Conservation (phyloP, 2,329 filamentous ascomycete genomes). For the Phialophora expanda region DNA sequence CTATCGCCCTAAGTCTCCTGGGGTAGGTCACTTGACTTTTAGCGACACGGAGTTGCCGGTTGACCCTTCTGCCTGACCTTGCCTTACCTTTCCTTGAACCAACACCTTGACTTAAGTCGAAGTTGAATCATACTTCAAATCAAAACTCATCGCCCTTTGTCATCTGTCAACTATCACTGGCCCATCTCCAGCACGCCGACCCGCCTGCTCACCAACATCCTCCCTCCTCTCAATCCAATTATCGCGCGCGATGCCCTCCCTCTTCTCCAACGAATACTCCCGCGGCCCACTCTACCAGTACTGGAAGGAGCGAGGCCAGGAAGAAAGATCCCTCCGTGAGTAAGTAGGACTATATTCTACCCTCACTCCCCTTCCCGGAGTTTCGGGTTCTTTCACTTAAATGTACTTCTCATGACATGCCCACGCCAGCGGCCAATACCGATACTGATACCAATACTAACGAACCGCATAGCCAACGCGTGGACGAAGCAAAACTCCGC, state of each 20-base stretch:
- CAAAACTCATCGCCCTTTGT: neutral
- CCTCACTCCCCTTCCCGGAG: too few species aligned
- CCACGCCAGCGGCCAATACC: neutral
- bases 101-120: neutral
- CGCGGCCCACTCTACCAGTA: conserved; percentile 31
- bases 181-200: neutral
- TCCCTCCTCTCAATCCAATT: neutral
- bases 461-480: conserved; percentile 10
- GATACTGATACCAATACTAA: neutral
- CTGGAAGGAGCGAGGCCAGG: conserved; percentile 26
- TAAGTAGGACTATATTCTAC: neutral
- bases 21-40: neutral
- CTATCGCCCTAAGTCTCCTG: neutral
- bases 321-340: conserved; percentile 21
- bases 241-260: conserved; percentile 6
- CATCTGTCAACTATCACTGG: neutral
- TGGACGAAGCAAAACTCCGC: conserved; percentile 26
- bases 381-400: neutral
- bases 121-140: neutral
- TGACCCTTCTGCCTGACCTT: neutral
- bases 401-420: neutral
- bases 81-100: neutral
- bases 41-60: neutral
- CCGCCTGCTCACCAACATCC: neutral
- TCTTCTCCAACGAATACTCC: conserved; percentile 29